A percentile compares a stretch with the other conserved stretches of the same genome.
Evolutionary conservation across 2,329 filamentous ascomycete species (phyloP).

Genomic region (Aureobasidium lini): DNA sequence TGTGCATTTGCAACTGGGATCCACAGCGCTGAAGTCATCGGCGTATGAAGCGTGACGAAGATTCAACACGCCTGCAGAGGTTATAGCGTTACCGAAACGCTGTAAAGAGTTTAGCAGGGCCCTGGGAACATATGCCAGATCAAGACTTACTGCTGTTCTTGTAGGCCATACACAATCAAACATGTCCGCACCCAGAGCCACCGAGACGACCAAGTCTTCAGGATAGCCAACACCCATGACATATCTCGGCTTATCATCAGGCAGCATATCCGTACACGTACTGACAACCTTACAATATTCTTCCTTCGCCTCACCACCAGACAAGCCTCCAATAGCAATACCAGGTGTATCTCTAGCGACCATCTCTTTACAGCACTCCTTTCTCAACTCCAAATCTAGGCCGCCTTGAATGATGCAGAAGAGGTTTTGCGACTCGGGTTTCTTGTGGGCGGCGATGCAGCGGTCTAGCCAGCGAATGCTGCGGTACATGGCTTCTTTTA

Average conservation of each 20-base stretch:
- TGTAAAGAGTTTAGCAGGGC: slow-evolving; percentile 20
- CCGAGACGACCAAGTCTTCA: slow-evolving; percentile 87
- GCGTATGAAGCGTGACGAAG: slow-evolving; percentile 69
- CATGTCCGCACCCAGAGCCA: slow-evolving; percentile 95
- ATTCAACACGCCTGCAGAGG: slow-evolving; percentile 72
- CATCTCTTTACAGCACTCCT: slow-evolving; percentile 81
- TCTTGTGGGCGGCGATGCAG: slow-evolving; percentile 82
- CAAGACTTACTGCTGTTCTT: slow-evolving; percentile 63
- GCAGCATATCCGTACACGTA: slow-evolving; percentile 76
- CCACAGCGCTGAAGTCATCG: slow-evolving; percentile 74
- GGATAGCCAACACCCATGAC: slow-evolving; percentile 98
- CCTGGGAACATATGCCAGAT: neutral
- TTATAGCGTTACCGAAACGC: slow-evolving; percentile 91
- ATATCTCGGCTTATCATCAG: slow-evolving; percentile 90
- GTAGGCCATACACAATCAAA: slow-evolving; percentile 99
- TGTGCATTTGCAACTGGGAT: slow-evolving; percentile 71
- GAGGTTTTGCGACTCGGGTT: slow-evolving; percentile 77
- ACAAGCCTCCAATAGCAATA: slow-evolving; percentile 91
- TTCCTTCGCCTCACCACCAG: slow-evolving; percentile 87
- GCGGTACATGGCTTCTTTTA: slow-evolving; percentile 90
- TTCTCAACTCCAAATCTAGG: slow-evolving; percentile 76
- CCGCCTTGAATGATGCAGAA: slow-evolving; percentile 99
- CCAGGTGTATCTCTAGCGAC: slow-evolving; percentile 83
- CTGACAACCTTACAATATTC: slow-evolving; percentile 82
- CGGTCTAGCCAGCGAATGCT: slow-evolving; percentile 94